Conservation (phyloP, 106 monocot species). For the Agapanthus africanus region DNA sequence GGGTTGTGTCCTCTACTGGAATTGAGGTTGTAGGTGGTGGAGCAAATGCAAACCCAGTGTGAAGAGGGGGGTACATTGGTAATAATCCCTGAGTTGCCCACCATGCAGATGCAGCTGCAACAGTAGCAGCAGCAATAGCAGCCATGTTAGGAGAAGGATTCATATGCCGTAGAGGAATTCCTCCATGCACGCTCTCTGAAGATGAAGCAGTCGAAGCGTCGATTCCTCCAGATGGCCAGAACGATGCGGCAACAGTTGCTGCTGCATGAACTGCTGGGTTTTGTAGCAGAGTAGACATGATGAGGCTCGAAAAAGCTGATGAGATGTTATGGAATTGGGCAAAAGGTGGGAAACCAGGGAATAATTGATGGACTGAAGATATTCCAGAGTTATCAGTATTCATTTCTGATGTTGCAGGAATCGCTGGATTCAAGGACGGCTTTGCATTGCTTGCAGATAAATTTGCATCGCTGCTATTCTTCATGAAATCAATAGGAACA, state of each 20-base stretch:
- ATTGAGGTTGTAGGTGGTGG: constrained; percentile 15
- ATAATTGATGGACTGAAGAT: constrained; percentile 22
- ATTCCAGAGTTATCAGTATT: constrained; percentile 18
- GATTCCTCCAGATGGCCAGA: constrained; percentile 42
- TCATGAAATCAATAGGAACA: constrained; percentile 11
- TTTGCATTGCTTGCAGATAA: constrained; percentile 8
- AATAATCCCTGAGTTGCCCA: constrained; percentile 75
- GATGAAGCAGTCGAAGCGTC: constrained; percentile 21
- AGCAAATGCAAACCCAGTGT: constrained; percentile 39
- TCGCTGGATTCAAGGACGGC: background rate
- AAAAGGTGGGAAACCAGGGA: constrained; percentile 35
- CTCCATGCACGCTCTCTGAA: constrained; percentile 14
- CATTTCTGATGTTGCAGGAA: constrained; percentile 5
- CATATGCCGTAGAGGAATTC: constrained; percentile 13
- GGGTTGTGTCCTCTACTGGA: constrained; percentile 9
- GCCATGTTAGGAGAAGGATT: constrained; percentile 41
- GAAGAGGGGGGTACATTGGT: constrained; percentile 43
- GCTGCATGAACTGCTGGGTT: constrained; percentile 84
- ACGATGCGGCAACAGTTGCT: constrained; percentile 69
- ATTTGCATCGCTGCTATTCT: background rate
- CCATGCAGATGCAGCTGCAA: constrained; percentile 93
- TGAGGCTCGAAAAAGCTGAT: constrained; percentile 53
- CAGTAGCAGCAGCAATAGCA: constrained; percentile 69
- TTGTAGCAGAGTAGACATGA: constrained; percentile 65
- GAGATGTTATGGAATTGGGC: constrained; percentile 39